A percentile compares a stretch with the other conserved stretches of the same genome.
Evolutionary conservation across 2,329 filamentous ascomycete species (phyloP).

Genomic region (Aureobasidium leucospermi): DNA sequence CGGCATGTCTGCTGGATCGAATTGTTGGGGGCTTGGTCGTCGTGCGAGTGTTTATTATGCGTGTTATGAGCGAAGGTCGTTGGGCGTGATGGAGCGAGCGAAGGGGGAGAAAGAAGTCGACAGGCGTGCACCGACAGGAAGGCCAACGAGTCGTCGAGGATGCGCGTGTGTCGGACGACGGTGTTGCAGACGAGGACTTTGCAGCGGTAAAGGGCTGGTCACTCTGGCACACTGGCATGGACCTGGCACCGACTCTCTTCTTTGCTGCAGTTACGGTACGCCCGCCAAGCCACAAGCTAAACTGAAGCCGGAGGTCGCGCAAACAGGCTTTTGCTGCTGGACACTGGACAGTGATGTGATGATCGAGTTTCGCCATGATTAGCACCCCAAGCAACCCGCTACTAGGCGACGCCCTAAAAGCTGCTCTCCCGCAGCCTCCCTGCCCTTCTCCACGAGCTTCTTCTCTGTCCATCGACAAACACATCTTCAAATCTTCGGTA

Average conservation of each 20-base stretch:
- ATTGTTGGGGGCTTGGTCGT: neutral
- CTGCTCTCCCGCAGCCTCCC: neutral
- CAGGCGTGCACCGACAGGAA: neutral
- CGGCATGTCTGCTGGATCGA: slow-evolving; percentile 4
- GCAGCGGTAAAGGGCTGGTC: neutral
- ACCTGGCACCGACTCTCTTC: neutral
- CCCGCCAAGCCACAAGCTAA: neutral
- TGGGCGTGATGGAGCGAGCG: neutral
- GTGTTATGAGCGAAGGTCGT: neutral
- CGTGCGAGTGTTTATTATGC: neutral
- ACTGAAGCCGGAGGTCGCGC: neutral
- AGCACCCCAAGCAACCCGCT: neutral
- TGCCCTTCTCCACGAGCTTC: neutral
- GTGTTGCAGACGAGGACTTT: neutral
- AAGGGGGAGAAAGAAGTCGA: neutral
- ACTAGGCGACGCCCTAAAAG: neutral
- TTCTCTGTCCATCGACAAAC: neutral
- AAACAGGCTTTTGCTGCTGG: slow-evolving; percentile 1
- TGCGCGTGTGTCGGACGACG: neutral
- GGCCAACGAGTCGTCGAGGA: neutral
- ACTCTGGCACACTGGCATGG: neutral
- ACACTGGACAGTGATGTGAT: neutral
- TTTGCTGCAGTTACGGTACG: neutral
- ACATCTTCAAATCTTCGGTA: neutral
- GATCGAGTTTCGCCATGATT: neutral